phyloP scores from a whole-genome alignment of 1,284 basidiomycete species.

The Takashimella tepidaria region DNA sequence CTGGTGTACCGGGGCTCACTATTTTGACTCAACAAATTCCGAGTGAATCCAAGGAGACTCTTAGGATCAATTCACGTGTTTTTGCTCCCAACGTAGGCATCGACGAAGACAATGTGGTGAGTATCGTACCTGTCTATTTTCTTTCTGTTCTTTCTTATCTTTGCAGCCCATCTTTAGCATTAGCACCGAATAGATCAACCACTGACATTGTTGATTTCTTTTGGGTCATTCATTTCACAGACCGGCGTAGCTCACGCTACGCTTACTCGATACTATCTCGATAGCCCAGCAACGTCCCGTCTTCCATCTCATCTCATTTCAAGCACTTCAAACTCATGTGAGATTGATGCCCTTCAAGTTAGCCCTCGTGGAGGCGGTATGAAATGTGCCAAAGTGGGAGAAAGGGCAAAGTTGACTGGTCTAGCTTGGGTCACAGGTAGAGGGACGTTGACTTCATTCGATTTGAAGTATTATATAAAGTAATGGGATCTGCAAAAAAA shows the following conservation, averaged over 20 bases:
- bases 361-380: slow-evolving; percentile 10
- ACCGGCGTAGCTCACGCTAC: slow-evolving; percentile 34
- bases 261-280: slow-evolving; percentile 33
- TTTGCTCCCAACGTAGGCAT: slow-evolving; percentile 29
- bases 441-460: background rate
- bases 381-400: slow-evolving; percentile 4
- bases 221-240: slow-evolving; percentile 8
- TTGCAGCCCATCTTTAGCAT: too few relatives aligned
- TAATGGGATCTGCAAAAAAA: too few relatives aligned
- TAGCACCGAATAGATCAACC: too few relatives aligned
- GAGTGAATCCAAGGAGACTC: background rate
- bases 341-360: slow-evolving; percentile 12
- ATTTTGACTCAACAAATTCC: slow-evolving; percentile 8
- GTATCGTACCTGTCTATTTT: slow-evolving; percentile 4
- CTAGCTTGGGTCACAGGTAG: slow-evolving; percentile 6
- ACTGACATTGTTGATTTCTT: background rate
- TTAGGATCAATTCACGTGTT: slow-evolving; percentile 21
- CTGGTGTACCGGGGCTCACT: background rate
- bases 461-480: background rate
- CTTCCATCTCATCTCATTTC: background rate
- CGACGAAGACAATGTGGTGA: slow-evolving; percentile 40
- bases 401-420: slow-evolving; percentile 7
- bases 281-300: slow-evolving; percentile 1
- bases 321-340: background rate
- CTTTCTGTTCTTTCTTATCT: background rate